phyloP scores from a whole-genome alignment of 768 basidiomycete genomes.

The Suillus ampliporus region DNA sequence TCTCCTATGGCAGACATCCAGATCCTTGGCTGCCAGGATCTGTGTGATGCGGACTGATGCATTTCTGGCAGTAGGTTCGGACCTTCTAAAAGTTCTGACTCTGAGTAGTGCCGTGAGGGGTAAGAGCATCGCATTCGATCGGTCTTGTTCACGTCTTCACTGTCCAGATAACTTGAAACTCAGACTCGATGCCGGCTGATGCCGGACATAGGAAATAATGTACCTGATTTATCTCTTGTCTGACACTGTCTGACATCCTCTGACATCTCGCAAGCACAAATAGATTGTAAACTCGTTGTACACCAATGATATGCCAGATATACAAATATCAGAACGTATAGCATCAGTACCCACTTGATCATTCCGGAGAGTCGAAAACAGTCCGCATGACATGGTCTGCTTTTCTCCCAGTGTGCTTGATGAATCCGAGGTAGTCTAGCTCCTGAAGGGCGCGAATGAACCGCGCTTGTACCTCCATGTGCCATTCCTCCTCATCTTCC shows the following conservation, averaged over 20 bases:
- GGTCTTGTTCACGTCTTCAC: neutral
- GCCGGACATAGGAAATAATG: too few relatives aligned
- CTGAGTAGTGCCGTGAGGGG: neutral
- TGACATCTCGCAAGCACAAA: neutral
- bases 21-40: neutral
- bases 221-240: neutral
- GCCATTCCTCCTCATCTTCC: constrained; percentile 56
- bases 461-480: constrained; percentile 71
- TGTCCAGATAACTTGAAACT: neutral
- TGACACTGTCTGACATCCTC: neutral
- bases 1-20: neutral
- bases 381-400: constrained; percentile 76
- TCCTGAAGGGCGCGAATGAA: constrained; percentile 84
- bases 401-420: constrained; percentile 81
- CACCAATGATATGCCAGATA: too few relatives aligned
- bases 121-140: neutral
- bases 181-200: neutral
- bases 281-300: neutral
- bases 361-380: constrained; percentile 55
- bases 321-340: neutral
- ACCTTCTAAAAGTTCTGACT: too few relatives aligned
- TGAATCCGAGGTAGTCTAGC: constrained; percentile 78
- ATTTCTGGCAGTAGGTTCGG: neutral
- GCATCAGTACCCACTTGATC: constrained; percentile 23
- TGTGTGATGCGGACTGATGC: too few relatives aligned